Percentiles rank a stretch among this genome's conserved stretches.
Evolutionary conservation across 805 yeast species (phyloP).

Genomic region (Metschnikowia chrysomelidarum): DNA sequence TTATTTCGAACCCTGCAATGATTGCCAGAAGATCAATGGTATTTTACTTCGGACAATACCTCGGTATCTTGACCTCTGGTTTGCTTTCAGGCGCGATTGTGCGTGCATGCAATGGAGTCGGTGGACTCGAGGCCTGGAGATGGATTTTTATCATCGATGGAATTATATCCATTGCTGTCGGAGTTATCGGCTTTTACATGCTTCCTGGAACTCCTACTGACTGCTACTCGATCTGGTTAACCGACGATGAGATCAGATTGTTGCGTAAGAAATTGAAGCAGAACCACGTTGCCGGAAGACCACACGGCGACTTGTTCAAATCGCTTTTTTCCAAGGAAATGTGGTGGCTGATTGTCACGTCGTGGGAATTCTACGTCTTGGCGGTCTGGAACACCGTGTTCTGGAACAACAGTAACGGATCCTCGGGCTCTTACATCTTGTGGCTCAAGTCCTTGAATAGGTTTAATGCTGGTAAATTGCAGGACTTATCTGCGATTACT

Average conservation of each 20-base stretch:
- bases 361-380: slow-evolving; percentile 62
- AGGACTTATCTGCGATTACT: slow-evolving; percentile 44
- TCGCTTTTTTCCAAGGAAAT: slow-evolving; percentile 22
- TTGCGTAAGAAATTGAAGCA: slow-evolving; percentile 35
- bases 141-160: slow-evolving; percentile 20
- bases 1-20: slow-evolving; percentile 23
- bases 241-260: slow-evolving; percentile 18
- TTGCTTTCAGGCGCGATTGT: slow-evolving; percentile 25
- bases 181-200: slow-evolving; percentile 18
- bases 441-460: slow-evolving; percentile 47
- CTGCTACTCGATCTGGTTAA: slow-evolving; percentile 20
- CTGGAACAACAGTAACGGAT: slow-evolving; percentile 59
- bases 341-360: slow-evolving; percentile 52
- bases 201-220: slow-evolving; percentile 22
- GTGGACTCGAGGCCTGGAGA: slow-evolving; percentile 19
- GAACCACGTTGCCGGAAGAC: slow-evolving; percentile 20
- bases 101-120: slow-evolving; percentile 13
- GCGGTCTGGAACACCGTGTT: slow-evolving; percentile 54
- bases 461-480: slow-evolving; percentile 29
- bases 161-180: slow-evolving; percentile 15
- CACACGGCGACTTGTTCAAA: slow-evolving; percentile 15
- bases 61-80: slow-evolving; percentile 30
- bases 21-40: slow-evolving; percentile 25
- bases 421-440: slow-evolving; percentile 54
- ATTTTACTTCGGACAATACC: slow-evolving; percentile 28